These are phyloP conservation scores for Fusarium drepaniforme DNA, from an alignment of 2,329 filamentous ascomycete species.

Conservation along the genomic window DNA sequence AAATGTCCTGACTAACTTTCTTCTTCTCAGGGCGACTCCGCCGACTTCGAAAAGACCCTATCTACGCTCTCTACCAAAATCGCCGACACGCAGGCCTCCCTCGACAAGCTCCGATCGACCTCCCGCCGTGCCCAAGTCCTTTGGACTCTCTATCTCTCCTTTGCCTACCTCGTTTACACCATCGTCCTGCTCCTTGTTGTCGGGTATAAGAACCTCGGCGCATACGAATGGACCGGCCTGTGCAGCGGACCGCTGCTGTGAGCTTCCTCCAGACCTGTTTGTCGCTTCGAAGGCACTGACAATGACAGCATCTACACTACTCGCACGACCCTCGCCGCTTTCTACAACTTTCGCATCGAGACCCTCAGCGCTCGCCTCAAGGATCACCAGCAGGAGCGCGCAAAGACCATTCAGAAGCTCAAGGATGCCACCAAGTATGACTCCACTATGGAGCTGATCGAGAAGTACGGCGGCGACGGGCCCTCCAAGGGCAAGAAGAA, in stretches of 20 bases:
- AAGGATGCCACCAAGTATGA: constrained; percentile 97
- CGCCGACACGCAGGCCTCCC: constrained; percentile 75
- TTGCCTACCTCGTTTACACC: constrained; percentile 89
- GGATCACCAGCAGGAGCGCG: constrained; percentile 81
- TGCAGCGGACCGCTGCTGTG: constrained; percentile 84
- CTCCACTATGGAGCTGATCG: constrained; percentile 89
- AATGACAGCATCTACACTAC: constrained; percentile 79
- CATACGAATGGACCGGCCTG: constrained; percentile 82
- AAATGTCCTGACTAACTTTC: constrained; percentile 21
- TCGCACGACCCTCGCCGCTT: constrained; percentile 73
- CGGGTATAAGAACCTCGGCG: constrained; percentile 82
- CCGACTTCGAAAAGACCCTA: constrained; percentile 92
- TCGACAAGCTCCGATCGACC: constrained; percentile 79
- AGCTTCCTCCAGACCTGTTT: constrained; percentile 41
- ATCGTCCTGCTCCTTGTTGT: constrained; percentile 88
- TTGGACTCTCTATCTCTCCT: constrained; percentile 89
- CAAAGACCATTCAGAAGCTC: constrained; percentile 90
- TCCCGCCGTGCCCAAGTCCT: constrained; percentile 85
- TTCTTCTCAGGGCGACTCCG: constrained; percentile 76
- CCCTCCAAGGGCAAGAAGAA: constrained; percentile 52
- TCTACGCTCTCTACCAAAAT: constrained; percentile 88
- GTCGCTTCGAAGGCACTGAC: constrained; percentile 25
- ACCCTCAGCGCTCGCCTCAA: constrained; percentile 77
- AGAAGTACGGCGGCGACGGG: constrained; percentile 88
- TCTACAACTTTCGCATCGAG: constrained; percentile 86